Conservation (phyloP, 148 eudicot genomes). For the Arbutus unedo region DNA sequence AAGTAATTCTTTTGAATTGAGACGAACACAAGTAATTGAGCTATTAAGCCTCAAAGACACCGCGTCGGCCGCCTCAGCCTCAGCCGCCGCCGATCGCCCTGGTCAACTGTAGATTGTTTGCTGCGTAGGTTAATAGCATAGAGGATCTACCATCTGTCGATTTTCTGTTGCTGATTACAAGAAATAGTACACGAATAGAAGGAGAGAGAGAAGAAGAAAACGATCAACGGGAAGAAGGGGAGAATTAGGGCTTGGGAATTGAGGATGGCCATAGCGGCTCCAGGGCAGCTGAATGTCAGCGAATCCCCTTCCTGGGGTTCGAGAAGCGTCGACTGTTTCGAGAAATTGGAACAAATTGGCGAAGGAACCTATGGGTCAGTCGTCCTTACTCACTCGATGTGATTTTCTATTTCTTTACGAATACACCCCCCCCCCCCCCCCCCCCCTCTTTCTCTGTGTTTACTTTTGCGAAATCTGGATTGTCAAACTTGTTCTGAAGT, state of each 20-base stretch:
- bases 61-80: background rate
- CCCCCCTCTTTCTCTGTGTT: no score
- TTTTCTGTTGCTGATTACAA: no score
- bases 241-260: background rate
- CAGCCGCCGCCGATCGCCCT: background rate
- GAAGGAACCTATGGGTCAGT: conserved; percentile 86
- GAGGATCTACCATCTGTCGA: background rate
- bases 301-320: conserved; percentile 80
- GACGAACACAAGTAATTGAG: background rate
- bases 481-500: background rate
- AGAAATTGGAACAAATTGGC: conserved; percentile 83
- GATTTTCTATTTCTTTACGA: no score
- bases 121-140: background rate
- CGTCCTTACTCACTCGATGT: background rate
- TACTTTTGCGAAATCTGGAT: background rate
- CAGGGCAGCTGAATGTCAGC: conserved; percentile 61
- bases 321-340: conserved; percentile 79
- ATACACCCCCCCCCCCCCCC: no score
- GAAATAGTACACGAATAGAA: background rate
- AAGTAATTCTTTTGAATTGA: no score
- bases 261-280: conserved; percentile 54
- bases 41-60: background rate
- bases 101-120: background rate
- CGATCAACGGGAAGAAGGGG: background rate
- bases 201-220: background rate